Evolutionary conservation across 2,329 filamentous ascomycete species (phyloP).

Genomic region (Verticillium nonalfalfae): DNA sequence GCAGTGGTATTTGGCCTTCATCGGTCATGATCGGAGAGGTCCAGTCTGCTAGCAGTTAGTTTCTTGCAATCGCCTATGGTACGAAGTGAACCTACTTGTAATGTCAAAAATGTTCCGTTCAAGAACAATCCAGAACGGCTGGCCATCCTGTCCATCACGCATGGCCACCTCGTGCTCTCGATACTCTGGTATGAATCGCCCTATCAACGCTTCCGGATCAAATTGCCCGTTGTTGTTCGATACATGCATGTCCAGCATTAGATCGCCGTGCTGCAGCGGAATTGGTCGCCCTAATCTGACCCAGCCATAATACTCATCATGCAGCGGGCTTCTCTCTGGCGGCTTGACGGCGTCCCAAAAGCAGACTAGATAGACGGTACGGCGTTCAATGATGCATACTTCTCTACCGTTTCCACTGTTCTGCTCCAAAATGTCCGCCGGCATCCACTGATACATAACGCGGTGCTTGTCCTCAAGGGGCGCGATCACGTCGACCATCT

Average conservation of each 20-base stretch:
- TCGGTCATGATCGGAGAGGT: neutral
- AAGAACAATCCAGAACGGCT: slow-evolving; percentile 3
- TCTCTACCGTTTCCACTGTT: neutral
- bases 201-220: neutral
- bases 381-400: neutral
- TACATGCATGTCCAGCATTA: neutral
- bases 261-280: neutral
- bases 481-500: neutral
- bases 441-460: neutral
- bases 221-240: neutral
- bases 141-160: neutral
- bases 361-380: neutral
- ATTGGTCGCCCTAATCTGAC: neutral
- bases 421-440: neutral
- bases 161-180: neutral
- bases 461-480: neutral
- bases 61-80: neutral
- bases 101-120: slow-evolving; percentile 8
- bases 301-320: neutral
- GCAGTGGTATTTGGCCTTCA: neutral
- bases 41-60: neutral
- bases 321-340: neutral
- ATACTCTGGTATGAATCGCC: neutral
- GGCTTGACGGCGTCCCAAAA: neutral
- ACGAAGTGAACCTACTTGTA: slow-evolving; percentile 2